Base-by-base conservation (phyloP, 768 basidiomycete species). In the Suillus plorans region DNA sequence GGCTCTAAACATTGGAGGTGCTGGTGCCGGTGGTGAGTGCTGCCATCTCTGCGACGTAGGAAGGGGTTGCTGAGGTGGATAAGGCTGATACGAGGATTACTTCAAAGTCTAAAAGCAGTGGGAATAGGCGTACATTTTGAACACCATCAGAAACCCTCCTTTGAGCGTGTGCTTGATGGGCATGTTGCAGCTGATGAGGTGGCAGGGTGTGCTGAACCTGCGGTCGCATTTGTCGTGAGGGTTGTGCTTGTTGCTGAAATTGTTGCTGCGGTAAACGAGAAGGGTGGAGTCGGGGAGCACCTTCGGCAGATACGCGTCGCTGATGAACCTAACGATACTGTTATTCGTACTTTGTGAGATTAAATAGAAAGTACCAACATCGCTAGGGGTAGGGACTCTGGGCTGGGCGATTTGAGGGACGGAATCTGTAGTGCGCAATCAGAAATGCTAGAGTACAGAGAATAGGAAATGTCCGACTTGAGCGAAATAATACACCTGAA, bases 261-360 rank as follows among this genome's bases (percentile, higher is more conserved):
- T 39, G 39, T 25, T 58, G 65, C 34, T 42, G 66, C 28, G 37
- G 50, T 67, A 55, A 41, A 47, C 20, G 66, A 25, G 61, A 55
- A 22, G 53, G 67, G 2, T 58, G 66, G 41, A 41, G 36, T 22
- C 49, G 66, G 36, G 37, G 36, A 45, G 42, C 52, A 9, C 34
- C 65, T 12, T 58, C 42, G 18, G 34, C 13, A 64, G 41, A 64
- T 3, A 34, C n/a, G 8, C 8, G 63, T 49, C 45, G 63, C 18
- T 63, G 63, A 50, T 18, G 31, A 18, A 44, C 9, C 18, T 36
- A 22, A 20, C 13, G 7, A 62, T 28, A 31, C 16, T 7, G 20
- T 62, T 36, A 59, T 36, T 39, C 16, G 14, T 60, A 56, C 56
- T 9, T 31, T 62, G 25, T 36, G 56, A 20, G 18, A 39, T 36